phyloP scores from a whole-genome alignment of 768 basidiomycete species.

The Boletus reticuloceps region DNA sequence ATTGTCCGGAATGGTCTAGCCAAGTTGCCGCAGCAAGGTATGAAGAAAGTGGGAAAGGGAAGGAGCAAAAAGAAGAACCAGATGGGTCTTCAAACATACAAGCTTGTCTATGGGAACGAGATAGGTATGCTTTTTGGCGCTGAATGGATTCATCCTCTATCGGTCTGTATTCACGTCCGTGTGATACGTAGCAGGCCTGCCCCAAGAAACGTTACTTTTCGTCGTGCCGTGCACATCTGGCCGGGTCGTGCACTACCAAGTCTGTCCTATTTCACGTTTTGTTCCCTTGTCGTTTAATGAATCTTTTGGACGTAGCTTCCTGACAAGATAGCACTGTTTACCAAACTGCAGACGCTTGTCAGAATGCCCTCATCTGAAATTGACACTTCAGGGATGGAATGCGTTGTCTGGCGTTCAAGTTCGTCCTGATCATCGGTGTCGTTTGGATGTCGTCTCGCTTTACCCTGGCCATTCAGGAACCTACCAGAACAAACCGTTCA shows the following conservation, averaged over 20 bases:
- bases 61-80: slow-evolving; percentile 8
- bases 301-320: slow-evolving; percentile 32
- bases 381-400: slow-evolving; percentile 8
- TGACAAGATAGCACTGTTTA: slow-evolving; percentile 45
- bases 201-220: slow-evolving; percentile 65
- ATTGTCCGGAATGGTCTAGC: slow-evolving; percentile 35
- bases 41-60: slow-evolving; percentile 1
- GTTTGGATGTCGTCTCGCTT: neutral
- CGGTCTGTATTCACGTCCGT: neutral
- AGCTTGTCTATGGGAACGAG: slow-evolving; percentile 12
- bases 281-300: neutral
- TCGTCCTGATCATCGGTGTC: neutral
- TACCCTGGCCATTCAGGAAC: neutral
- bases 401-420: neutral
- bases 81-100: slow-evolving; percentile 25
- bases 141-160: neutral
- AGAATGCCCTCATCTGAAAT: slow-evolving; percentile 16
- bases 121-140: slow-evolving; percentile 1
- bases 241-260: slow-evolving; percentile 69
- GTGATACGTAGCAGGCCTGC: neutral
- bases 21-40: slow-evolving; percentile 20
- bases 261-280: slow-evolving; percentile 27
- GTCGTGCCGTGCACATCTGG: slow-evolving; percentile 78
- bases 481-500: neutral
- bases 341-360: slow-evolving; percentile 30